Evolutionary conservation across 2,329 filamentous ascomycete species (phyloP), one percentile per base, ranked within the genome.

Genomic region (Ilyonectria destructans): DNA sequence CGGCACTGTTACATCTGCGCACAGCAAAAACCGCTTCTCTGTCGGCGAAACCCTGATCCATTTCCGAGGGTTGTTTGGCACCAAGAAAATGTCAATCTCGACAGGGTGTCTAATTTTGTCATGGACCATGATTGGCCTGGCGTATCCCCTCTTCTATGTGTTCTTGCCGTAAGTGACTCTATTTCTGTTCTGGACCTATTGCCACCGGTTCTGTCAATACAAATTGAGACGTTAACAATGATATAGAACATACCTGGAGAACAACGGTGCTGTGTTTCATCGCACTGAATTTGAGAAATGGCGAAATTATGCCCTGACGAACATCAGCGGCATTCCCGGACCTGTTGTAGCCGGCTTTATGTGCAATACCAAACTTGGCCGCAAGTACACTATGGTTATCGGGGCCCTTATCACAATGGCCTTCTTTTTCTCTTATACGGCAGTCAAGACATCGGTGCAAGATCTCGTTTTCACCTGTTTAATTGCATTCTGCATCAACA

Each of bases 341-440:
- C 92, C 93, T 0, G 84, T 94, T 1, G 80, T 94, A 1, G 93
- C 92, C 0, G 92, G 89, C 0, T 89, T 85, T 76, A 86, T 94
- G 84, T 91, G 90, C 77, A 87, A 89, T 68, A 82, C 83, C 4
- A 82, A 79, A 63, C 77, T 88, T 33, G 91, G 91, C 3, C 85
- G 91, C 48, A 85, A 86, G 65, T 91, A 91, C 73, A 91, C 90
- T 13, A 90, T 91, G 87, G 85, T 86, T 17, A 85, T 93, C 51
- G 91, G 91, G 2, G 90, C 92, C 0, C 78, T 93, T 6, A 74
- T 91, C 43, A 92, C 90, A n/a, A 88, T 91, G 85, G 84, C 84
- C 3, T 92, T 95, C 80, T 93, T 94, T 82, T 94, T 94, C 75
- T 90, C 88, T 5, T 94, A 94, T 79, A 94, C 92, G 0, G 85